phyloP scores from a whole-genome alignment of 495 filamentous ascomycete genomes.

The Lophium mytilinum region DNA sequence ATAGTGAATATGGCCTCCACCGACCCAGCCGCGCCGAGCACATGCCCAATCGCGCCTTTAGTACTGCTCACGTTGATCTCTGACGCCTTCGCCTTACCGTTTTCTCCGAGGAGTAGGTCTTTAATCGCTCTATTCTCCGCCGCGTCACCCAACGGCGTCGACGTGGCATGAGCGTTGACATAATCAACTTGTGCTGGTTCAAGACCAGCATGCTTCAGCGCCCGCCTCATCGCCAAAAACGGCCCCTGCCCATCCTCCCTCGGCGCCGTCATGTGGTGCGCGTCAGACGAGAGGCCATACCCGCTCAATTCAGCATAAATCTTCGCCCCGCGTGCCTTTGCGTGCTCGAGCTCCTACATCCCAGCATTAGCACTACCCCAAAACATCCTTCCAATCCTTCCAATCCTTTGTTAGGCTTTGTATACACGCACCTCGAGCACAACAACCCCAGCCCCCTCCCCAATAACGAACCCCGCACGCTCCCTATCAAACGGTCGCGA shows the following conservation, averaged over 20 bases:
- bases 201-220: slow-evolving; percentile 63
- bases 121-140: slow-evolving; percentile 85
- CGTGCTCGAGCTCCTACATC: slow-evolving; percentile 71
- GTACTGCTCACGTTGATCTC: slow-evolving; percentile 83
- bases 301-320: slow-evolving; percentile 89
- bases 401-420: neutral
- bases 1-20: slow-evolving; percentile 82
- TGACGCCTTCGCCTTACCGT: slow-evolving; percentile 51
- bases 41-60: slow-evolving; percentile 87
- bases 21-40: slow-evolving; percentile 83
- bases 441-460: slow-evolving; percentile 82
- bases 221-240: slow-evolving; percentile 73
- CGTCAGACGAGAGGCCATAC: slow-evolving; percentile 82
- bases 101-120: slow-evolving; percentile 61
- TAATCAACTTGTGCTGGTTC: slow-evolving; percentile 71
- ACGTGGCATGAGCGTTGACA: slow-evolving; percentile 92
- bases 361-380: slow-evolving; percentile 3
- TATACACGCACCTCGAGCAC: slow-evolving; percentile 58
- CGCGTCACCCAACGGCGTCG: slow-evolving; percentile 72
- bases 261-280: slow-evolving; percentile 87
- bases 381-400: too few relatives aligned
- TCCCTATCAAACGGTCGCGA: slow-evolving; percentile 84
- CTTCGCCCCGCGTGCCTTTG: slow-evolving; percentile 62
- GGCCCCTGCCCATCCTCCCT: slow-evolving; percentile 74
- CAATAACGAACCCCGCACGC: slow-evolving; percentile 80